A percentile compares a stretch with the other conserved stretches of the same genome.
These are phyloP conservation scores for Jatropha curcas DNA, from an alignment of 345 rosid genomes.

Conservation along the genomic window DNA sequence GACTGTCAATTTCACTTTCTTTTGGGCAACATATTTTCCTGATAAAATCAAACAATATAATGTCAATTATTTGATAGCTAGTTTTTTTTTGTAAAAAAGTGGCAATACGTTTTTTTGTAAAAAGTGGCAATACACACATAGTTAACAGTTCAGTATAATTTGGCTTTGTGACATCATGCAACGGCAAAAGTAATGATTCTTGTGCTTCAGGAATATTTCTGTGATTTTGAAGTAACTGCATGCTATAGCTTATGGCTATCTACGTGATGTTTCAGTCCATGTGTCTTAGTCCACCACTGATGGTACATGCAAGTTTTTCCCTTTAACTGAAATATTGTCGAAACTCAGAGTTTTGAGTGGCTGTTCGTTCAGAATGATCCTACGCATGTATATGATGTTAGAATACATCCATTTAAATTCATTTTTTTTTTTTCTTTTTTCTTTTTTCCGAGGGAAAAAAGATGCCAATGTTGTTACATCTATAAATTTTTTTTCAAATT, in stretches of 20 bases:
- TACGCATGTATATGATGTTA: too few relatives aligned
- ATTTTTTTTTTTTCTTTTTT: too few relatives aligned
- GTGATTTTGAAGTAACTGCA: background rate
- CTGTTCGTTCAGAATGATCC: background rate
- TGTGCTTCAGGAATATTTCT: background rate
- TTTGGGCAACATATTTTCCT: background rate
- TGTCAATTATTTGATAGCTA: constrained; percentile 14
- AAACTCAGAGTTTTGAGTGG: background rate
- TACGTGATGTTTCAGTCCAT: too few relatives aligned
- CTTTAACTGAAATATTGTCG: too few relatives aligned
- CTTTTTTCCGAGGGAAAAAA: too few relatives aligned
- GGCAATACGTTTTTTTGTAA: background rate
- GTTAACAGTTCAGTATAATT: background rate
- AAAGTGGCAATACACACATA: background rate
- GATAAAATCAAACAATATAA: background rate
- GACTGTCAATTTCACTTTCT: background rate
- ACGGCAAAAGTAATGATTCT: background rate
- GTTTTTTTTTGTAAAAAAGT: too few relatives aligned
- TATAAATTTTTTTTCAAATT: too few relatives aligned
- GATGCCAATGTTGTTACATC: too few relatives aligned
- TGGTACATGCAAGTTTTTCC: too few relatives aligned
- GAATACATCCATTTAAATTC: too few relatives aligned
- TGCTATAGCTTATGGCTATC: too few relatives aligned
- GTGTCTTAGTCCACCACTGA: too few relatives aligned
- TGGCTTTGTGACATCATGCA: background rate